phyloP scores from a whole-genome alignment of 768 basidiomycete genomes.

The Leccinum variicolor region DNA sequence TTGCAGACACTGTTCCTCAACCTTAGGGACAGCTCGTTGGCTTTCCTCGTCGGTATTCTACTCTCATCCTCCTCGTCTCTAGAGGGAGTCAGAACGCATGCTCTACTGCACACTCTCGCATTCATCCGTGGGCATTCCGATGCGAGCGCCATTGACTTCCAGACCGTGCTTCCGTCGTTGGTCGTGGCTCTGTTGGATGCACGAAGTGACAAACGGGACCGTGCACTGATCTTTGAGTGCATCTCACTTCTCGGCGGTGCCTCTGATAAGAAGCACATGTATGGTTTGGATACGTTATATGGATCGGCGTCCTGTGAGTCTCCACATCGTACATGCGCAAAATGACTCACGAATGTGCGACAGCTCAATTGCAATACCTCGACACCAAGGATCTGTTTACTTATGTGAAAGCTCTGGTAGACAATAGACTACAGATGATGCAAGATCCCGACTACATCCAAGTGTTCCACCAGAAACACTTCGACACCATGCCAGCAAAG shows the following conservation, averaged over 20 bases:
- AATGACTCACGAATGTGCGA: constrained; percentile 20
- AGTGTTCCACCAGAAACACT: constrained; percentile 57
- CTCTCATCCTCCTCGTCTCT: constrained; percentile 41
- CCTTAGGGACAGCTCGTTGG: constrained; percentile 65
- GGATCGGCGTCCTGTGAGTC: constrained; percentile 55
- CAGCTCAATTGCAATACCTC: constrained; percentile 60
- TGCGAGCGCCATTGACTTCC: constrained; percentile 66
- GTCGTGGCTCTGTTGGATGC: constrained; percentile 49
- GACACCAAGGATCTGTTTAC: constrained; percentile 58
- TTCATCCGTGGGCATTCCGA: constrained; percentile 74
- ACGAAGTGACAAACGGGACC: constrained; percentile 27
- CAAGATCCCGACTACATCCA: constrained; percentile 59
- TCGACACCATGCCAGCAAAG: constrained; percentile 47
- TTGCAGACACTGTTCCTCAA: constrained; percentile 64
- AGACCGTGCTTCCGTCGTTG: constrained; percentile 70
- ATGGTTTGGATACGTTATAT: constrained; percentile 73
- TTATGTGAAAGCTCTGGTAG: constrained; percentile 53
- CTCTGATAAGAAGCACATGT: constrained; percentile 49
- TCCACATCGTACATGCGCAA: not conserved
- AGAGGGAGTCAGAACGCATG: constrained; percentile 43
- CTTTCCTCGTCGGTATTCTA: constrained; percentile 74
- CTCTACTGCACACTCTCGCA: constrained; percentile 73
- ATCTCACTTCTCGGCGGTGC: constrained; percentile 44
- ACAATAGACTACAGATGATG: constrained; percentile 50
- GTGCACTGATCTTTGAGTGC: constrained; percentile 48